Conservation (phyloP, 495 filamentous ascomycete species). For the Aspergillus carlsbadensis region DNA sequence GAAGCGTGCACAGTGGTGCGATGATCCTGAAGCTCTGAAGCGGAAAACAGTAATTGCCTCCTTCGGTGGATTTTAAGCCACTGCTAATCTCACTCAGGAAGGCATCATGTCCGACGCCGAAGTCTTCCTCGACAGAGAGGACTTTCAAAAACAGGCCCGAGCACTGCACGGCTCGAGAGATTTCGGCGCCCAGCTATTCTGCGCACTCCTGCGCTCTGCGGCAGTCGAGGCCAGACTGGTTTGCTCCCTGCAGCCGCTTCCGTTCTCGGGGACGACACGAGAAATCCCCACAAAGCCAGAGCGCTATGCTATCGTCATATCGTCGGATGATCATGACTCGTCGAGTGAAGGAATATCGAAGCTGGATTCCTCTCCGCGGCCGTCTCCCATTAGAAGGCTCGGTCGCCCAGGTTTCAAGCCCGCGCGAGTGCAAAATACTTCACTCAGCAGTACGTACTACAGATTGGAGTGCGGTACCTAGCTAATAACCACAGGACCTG, state of each 20-base stretch:
- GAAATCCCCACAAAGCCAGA: conserved; percentile 39
- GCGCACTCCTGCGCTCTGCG: conserved; percentile 72
- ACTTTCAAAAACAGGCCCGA: conserved; percentile 69
- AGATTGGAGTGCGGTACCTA: background rate
- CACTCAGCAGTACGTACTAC: conserved; percentile 2
- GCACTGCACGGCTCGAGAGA: conserved; percentile 76
- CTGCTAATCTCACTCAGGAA: conserved; percentile 26
- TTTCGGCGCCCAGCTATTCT: conserved; percentile 86
- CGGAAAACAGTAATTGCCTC: conserved; percentile 50
- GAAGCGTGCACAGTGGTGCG: conserved; percentile 68
- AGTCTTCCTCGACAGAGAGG: conserved; percentile 55
- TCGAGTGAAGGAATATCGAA: conserved; percentile 27
- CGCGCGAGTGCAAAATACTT: conserved; percentile 18
- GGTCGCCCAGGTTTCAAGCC: conserved; percentile 44
- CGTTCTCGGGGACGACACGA: conserved; percentile 64
- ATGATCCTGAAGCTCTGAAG: conserved; percentile 57
- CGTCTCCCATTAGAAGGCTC: conserved; percentile 33
- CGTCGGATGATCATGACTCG: conserved; percentile 36
- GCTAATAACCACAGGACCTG: conserved; percentile 17
- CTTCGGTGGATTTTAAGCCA: background rate
- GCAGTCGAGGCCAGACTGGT: conserved; percentile 85
- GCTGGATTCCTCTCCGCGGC: conserved; percentile 15
- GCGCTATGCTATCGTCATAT: conserved; percentile 36
- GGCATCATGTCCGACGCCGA: conserved; percentile 40
- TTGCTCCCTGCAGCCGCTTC: conserved; percentile 84